Evolutionary conservation across 257 asterid species (phyloP), one percentile per base, ranked within the genome.

Genomic region (Apocynum venetum): DNA sequence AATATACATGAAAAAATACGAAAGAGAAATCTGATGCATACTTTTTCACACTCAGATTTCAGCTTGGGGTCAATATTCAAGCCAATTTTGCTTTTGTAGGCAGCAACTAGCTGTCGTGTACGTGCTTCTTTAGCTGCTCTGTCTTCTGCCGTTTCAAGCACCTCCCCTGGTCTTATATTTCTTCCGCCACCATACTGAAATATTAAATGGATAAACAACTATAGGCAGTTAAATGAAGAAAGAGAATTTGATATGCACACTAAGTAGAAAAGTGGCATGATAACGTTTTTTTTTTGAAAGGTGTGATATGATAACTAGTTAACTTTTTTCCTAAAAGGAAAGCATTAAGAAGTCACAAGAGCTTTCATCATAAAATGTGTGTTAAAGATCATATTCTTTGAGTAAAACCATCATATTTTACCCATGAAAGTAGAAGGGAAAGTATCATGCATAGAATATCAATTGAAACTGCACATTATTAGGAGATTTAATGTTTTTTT

Each of bases 101-200:
- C 91, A 83, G 92, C 86, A 80, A 95, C 79, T 77, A 91, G 77
- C 87, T 95, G 85, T 85, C 81, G 89, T 4, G 98, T 90, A 67
- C 89, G 93, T 63, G 89, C 90, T 71, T 89, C 85, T 87, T 91
- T 95, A 25, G 89, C 88, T 79, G 96, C 94, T 76, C 80, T 88
- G 71, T 90, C 96, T 80, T 89, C 97, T 60, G 82, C 84, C 55
- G 96, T 90, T 79, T 95, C 98, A 77, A 95, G 97, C 6, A 78
- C 88, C 79, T 93, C 94, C 47, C 99, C 99, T 17, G 97, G 97
- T n/a, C 85, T 93, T 83, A 93, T 47, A 81, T 77, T 86, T 87
- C 92, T 91, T 80, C 99, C 99, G 11, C 99, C 99, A 76, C 98
- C 98, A 78, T 78, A 95, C 99, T 95, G 82, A 78, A 73, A 52